Evolutionary conservation across 176 grass and related monocot species (phyloP).

Genomic region (Cenchrus purpureus): DNA sequence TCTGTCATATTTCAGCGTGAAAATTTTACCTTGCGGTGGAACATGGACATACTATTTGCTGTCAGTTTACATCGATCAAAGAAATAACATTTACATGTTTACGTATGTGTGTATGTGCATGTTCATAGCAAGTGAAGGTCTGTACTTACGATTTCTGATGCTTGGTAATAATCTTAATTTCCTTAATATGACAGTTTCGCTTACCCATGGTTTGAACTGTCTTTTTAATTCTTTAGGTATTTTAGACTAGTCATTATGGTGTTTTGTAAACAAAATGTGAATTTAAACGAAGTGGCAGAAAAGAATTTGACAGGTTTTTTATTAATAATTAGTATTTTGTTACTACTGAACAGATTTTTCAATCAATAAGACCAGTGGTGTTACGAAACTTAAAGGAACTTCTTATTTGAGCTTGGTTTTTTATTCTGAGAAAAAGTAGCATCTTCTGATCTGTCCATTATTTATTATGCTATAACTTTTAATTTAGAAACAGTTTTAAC

Average conservation of each 20-base stretch:
- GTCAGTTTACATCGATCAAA: neutral
- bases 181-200: neutral
- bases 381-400: neutral
- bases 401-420: neutral
- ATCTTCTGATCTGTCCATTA: neutral
- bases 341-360: neutral
- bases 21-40: neutral
- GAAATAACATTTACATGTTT: neutral
- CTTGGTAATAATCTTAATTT: neutral
- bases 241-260: neutral
- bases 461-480: slow-evolving; percentile 4
- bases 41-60: slow-evolving; percentile 2
- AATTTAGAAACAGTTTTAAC: neutral
- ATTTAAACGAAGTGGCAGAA: neutral
- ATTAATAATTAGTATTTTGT: neutral
- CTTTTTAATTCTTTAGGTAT: neutral
- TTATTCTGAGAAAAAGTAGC: neutral
- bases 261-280: neutral
- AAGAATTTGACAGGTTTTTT: neutral
- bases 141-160: neutral
- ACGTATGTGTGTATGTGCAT: neutral
- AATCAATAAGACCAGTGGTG: neutral
- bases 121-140: neutral
- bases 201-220: slow-evolving; percentile 3
- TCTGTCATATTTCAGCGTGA: slow-evolving; percentile 2